phyloP scores from a whole-genome alignment of 257 asterid species.

The Solanum pennellii region DNA sequence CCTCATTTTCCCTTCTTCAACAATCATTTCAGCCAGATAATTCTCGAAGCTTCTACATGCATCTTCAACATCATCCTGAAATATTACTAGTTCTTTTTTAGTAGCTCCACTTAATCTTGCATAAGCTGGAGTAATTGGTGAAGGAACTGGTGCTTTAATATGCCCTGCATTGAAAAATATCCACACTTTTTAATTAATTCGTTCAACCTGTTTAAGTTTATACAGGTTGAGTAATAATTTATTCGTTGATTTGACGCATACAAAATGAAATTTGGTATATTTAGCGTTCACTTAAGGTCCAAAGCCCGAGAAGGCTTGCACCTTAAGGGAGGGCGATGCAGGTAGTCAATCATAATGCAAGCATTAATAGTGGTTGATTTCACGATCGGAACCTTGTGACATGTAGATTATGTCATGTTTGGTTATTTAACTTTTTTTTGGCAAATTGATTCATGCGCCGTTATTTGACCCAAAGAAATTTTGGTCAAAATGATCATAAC shows the following conservation, averaged over 20 bases:
- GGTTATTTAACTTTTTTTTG: no score
- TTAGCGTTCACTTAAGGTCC: neutral
- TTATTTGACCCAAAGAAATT: neutral
- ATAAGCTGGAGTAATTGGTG: constrained; percentile 68
- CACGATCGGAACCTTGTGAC: fast-evolving
- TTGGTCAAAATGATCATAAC: neutral
- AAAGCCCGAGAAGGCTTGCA: neutral
- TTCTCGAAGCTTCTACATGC: constrained; percentile 69
- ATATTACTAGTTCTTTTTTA: neutral
- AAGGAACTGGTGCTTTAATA: constrained; percentile 44
- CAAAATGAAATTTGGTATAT: neutral
- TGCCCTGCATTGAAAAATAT: neutral
- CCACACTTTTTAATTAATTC: neutral
- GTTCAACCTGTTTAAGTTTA: neutral
- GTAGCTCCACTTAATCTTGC: constrained; percentile 16
- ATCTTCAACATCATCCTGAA: constrained; percentile 30
- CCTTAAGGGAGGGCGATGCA: neutral
- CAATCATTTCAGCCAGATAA: constrained; percentile 55
- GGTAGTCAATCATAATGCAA: neutral
- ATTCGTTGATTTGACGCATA: neutral
- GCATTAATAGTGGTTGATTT: neutral
- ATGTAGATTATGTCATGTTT: neutral
- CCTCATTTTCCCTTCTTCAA: constrained; percentile 51
- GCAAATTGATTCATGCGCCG: no score
- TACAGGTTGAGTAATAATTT: neutral